Evolutionary conservation across 352 stramenopile genomes (phyloP).

Genomic region (Phytophthora vignae): DNA sequence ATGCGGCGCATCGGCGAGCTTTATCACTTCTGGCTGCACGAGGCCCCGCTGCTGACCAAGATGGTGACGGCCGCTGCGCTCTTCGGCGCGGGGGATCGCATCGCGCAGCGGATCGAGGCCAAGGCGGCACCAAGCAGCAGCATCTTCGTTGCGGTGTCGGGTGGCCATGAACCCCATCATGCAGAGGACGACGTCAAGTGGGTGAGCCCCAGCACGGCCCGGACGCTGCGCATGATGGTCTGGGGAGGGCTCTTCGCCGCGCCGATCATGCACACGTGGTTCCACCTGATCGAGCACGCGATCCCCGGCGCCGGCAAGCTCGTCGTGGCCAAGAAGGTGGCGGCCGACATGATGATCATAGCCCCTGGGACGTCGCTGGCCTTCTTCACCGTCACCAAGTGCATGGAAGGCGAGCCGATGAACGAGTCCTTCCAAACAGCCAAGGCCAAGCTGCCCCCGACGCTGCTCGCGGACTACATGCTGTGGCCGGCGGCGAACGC

Average conservation of each 20-base stretch:
- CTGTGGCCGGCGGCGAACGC: conserved; percentile 48
- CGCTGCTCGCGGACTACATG: conserved; percentile 51
- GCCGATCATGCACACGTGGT: conserved; percentile 90
- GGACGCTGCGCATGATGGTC: conserved; percentile 79
- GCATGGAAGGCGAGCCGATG: conserved; percentile 40
- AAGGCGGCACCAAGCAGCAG: conserved; percentile 4
- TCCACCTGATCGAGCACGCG: conserved; percentile 74
- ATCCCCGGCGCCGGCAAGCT: conserved; percentile 29
- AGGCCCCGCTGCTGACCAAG: conserved; percentile 65
- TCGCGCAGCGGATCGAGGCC: conserved; percentile 49
- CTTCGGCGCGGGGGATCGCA: conserved; percentile 58
- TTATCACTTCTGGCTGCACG: conserved; percentile 56
- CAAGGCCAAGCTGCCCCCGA: conserved; percentile 40
- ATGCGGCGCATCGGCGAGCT: conserved; percentile 40
- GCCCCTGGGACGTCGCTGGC: conserved; percentile 33
- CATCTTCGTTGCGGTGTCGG: conserved; percentile 19
- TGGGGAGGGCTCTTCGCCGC: conserved; percentile 87
- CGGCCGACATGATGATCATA: conserved; percentile 50
- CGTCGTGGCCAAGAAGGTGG: conserved; percentile 46
- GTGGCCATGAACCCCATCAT: background rate
- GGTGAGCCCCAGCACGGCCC: conserved; percentile 26
- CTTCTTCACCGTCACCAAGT: conserved; percentile 46
- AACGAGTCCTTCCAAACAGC: conserved; percentile 36
- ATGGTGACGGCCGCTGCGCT: conserved; percentile 55
- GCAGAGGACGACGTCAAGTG: conserved; percentile 1